These are phyloP conservation scores for Trichoderma sp. DNA, from an alignment of 2,329 filamentous ascomycete species.

Conservation along the genomic window DNA sequence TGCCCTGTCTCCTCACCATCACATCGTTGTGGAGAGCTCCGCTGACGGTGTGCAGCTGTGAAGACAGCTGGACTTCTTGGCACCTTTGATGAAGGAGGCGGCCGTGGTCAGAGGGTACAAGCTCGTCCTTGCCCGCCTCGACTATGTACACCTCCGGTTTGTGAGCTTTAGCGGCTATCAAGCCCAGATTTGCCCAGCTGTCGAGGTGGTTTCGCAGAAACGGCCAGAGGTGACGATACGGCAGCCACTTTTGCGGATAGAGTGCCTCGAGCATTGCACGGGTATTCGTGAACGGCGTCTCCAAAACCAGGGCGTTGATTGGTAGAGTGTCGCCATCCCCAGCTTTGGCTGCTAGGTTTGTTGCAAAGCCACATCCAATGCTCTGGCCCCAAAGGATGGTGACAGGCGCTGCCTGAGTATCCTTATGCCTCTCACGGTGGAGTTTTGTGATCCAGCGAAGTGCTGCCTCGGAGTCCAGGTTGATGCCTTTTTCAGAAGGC, in stretches of 20 bases:
- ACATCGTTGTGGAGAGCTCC: constrained; percentile 61
- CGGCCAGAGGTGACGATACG: constrained; percentile 73
- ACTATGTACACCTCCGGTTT: constrained; percentile 52
- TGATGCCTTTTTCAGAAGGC: constrained; percentile 70
- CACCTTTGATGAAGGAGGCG: constrained; percentile 52
- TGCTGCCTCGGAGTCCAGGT: constrained; percentile 67
- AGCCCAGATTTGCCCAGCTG: constrained; percentile 53
- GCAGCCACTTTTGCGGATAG: constrained; percentile 79
- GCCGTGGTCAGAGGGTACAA: constrained; percentile 58
- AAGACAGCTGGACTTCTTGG: constrained; percentile 49
- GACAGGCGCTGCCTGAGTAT: constrained; percentile 35
- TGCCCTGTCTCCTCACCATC: constrained; percentile 51
- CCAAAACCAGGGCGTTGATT: constrained; percentile 62
- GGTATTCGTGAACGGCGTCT: constrained; percentile 75
- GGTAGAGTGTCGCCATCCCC: constrained; percentile 44
- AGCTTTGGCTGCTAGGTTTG: constrained; percentile 54
- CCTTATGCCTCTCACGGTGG: constrained; percentile 37
- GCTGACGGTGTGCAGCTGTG: constrained; percentile 48
- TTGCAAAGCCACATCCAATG: constrained; percentile 72
- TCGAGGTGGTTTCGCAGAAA: constrained; percentile 69
- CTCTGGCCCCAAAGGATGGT: constrained; percentile 77
- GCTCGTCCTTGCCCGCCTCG: constrained; percentile 60
- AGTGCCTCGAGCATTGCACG: constrained; percentile 69
- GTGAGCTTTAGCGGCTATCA: constrained; percentile 41
- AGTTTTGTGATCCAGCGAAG: constrained; percentile 60